Evolutionary conservation across 208 protist species (phyloP).

Genomic region (Naegleria lovaniensis): DNA sequence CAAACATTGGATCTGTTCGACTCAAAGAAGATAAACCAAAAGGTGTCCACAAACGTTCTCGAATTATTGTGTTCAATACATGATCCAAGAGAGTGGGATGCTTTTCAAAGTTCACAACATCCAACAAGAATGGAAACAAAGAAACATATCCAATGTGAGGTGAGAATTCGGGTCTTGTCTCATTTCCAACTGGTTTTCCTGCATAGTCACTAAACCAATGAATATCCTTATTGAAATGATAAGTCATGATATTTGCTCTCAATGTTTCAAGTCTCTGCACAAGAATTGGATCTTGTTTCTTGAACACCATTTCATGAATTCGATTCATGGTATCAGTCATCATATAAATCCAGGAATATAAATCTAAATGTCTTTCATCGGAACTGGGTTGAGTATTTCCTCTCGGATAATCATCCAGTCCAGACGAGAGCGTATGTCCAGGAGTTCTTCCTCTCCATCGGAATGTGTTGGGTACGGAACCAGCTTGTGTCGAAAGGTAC

Average conservation of each 20-base stretch:
- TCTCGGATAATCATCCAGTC: conserved; percentile 73
- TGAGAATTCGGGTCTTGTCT: conserved; percentile 18
- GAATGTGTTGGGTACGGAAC: conserved; percentile 34
- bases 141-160: conserved; percentile 57
- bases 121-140: conserved; percentile 61
- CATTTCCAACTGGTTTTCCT: not conserved
- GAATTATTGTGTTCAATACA: conserved; percentile 25
- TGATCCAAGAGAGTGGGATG: not conserved
- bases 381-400: not conserved
- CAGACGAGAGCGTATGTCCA: conserved; percentile 60
- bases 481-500: conserved; percentile 48
- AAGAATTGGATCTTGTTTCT: not conserved
- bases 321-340: conserved; percentile 36
- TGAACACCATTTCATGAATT: conserved; percentile 36
- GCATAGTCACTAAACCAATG: conserved; percentile 40
- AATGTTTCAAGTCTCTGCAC: not conserved
- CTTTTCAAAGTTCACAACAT: not conserved
- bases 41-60: conserved; percentile 33
- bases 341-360: conserved; percentile 60
- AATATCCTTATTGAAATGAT: conserved; percentile 42
- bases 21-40: conserved; percentile 40
- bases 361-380: conserved; percentile 63
- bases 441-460: conserved; percentile 55
- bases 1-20: not conserved
- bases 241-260: not conserved